phyloP scores from a whole-genome alignment of 179 eudicot species.

The Corrigiola litoralis region DNA sequence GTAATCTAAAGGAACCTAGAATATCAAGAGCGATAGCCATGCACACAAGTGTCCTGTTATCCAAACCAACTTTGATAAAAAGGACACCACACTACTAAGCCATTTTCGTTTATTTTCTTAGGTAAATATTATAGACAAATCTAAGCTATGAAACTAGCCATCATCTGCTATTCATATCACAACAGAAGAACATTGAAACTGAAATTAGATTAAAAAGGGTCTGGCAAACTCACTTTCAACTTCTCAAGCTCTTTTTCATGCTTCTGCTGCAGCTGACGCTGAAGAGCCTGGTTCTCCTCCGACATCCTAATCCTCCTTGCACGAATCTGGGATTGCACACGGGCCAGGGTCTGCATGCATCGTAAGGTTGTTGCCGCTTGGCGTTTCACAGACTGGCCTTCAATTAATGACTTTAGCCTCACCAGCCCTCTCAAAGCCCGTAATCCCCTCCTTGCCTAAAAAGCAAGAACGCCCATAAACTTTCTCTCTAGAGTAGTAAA shows the following conservation, averaged over 20 bases:
- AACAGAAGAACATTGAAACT: neutral
- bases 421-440: conserved; percentile 76
- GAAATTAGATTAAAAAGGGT: neutral
- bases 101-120: too few species aligned
- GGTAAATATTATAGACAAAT: too few species aligned
- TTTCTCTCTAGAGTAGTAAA: too few species aligned
- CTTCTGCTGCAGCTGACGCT: conserved; percentile 75
- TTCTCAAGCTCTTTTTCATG: conserved; percentile 71
- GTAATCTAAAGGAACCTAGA: too few species aligned
- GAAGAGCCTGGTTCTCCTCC: conserved; percentile 89
- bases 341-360: conserved; percentile 81
- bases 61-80: too few species aligned
- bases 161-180: neutral
- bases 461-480: neutral
- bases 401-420: conserved; percentile 59
- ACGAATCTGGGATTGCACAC: conserved; percentile 76
- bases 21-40: too few species aligned
- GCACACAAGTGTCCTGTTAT: too few species aligned
- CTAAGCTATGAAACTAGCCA: too few species aligned
- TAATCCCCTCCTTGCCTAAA: conserved; percentile 82
- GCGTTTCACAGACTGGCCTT: conserved; percentile 69
- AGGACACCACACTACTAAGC: too few species aligned
- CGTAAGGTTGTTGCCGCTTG: conserved; percentile 69
- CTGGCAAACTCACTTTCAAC: conserved; percentile 46
- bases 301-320: conserved; percentile 74